Base-by-base conservation (phyloP, 495 filamentous ascomycete genomes). In the Penicillium crystallinum region DNA sequence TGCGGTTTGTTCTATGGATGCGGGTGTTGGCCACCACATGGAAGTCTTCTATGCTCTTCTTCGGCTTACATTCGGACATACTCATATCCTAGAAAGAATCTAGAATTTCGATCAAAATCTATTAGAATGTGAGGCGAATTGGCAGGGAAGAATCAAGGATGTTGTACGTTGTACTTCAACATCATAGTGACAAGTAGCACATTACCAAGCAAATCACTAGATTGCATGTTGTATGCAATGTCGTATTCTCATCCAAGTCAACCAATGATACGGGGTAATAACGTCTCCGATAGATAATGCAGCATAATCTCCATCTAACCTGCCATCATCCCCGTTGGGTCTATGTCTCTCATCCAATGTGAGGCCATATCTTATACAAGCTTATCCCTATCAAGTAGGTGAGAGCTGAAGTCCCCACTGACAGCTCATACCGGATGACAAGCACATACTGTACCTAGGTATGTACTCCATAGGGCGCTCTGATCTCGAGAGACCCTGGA, bases 161-260 rank as follows among this genome's bases (percentile, higher is more conserved):
- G 11, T 34, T 19, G 23, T 25, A 23, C 6, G 7, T 14, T 46
- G 12, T 23, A 11, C 33, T 23, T 23, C 7, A 47, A 25, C 31
- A 48, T 38, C 30, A 48, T 38, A 25, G 35, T 48, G 46, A 36
- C 7, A 35, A 11, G 39, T 18, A 29, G 11, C 5, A 11, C n/a
- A 48, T 48, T 48, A 48, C 45, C 44, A 46, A 46, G 44, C 45
- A 37, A 34, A 29, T 25, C 30, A 46, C 25, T n/a, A 21, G 18
- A 18, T 36, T 36, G 18, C 3, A 17, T 30, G 27, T 2, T 9
- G 22, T 10, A 15, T 35, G 15, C 18, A 8, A 42, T 19, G 30
- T 21, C 11, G 19, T 46, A 23, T n/a, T 23, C 12, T 23, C 9
- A 31, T 31, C 4, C 7, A 27, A 27, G 7, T 27, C 3, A 3